Base-by-base conservation (phyloP, 2,329 filamentous ascomycete genomes). In the Aspergillus udagawae region DNA sequence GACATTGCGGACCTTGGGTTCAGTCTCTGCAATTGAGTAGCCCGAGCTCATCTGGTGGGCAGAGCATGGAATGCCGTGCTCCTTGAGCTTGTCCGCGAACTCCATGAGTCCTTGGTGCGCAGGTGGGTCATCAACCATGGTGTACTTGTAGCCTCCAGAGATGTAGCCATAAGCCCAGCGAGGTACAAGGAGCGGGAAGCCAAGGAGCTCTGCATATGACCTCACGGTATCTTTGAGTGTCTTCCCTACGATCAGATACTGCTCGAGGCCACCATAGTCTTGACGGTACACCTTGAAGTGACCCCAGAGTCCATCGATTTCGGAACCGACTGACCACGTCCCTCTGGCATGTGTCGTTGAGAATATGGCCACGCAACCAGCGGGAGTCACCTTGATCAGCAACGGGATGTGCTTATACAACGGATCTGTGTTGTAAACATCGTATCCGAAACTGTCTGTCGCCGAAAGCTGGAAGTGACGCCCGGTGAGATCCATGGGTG, bases 221-320 rank as follows among this genome's bases (percentile, higher is more conserved):
- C 75, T 78, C 0, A 91, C 85, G 0, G 90, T 82, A 1, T 90
- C 87, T 58, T 83, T 80, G 3, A 90, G 73, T 0, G 85, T 90
- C 63, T 80, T 80, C 12, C 87, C 88, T 1, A 89, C 79, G 50
- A 91, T 83, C 23, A 86, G 76, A 62, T 90, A 90, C 72, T 90
- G 83, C 67, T 91, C 88, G 0, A 91, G 76, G 0, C 88, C 88
- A 23, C 88, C 88, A 60, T 87, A 82, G 58, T 88, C 86, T 70
- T 91, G 88, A 7, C 87, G 82, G 65, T 89, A 89, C 21, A 89
- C 86, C 69, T 90, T 90, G 80, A 85, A 90, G 56, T 82, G 83
- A 0, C 88, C 88, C 86, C 87, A 91, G 74, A 90, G 82, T 28
- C 88, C 87, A 66, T 91, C 88, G 72, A 91, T 87, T 70, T 91